Evolutionary conservation across 352 stramenopile genomes (phyloP).

Genomic region (Phytophthora pistaciae): DNA sequence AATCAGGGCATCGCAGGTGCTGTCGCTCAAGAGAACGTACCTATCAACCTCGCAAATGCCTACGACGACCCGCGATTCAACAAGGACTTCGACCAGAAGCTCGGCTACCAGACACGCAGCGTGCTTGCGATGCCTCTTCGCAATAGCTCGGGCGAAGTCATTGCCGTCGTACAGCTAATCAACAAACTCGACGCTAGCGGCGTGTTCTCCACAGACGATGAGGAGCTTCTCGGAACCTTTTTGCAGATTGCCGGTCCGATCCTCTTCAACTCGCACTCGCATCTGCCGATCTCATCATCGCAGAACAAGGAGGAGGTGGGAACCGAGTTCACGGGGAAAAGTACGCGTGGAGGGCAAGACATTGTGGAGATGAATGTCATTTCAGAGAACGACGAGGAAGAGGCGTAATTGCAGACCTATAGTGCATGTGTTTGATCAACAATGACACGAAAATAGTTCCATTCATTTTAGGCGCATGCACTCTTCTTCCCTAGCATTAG

Average conservation of each 20-base stretch:
- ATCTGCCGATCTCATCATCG: conserved; percentile 60
- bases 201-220: conserved; percentile 88
- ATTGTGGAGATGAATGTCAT: conserved; percentile 87
- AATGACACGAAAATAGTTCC: conserved; percentile 34
- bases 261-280: conserved; percentile 86
- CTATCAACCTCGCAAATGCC: conserved; percentile 87
- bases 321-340: conserved; percentile 73
- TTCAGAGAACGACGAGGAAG: conserved; percentile 82
- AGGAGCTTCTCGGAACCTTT: conserved; percentile 89
- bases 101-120: conserved; percentile 87
- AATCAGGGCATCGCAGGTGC: conserved; percentile 88
- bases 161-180: conserved; percentile 91
- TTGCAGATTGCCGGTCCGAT: conserved; percentile 91
- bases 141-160: conserved; percentile 75
- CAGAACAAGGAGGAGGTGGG: conserved; percentile 52
- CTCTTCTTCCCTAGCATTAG: neutral
- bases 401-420: conserved; percentile 32
- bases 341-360: conserved; percentile 41
- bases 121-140: conserved; percentile 90
- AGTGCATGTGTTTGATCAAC: neutral
- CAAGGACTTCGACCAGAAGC: conserved; percentile 90
- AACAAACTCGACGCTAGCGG: conserved; percentile 83
- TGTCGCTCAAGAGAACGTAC: conserved; percentile 71
- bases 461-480: neutral
- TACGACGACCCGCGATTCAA: conserved; percentile 92